Evolutionary conservation across 257 asterid genomes (phyloP), one percentile per base, ranked within the genome.

Genomic region (Cynanchum wilfordii): DNA sequence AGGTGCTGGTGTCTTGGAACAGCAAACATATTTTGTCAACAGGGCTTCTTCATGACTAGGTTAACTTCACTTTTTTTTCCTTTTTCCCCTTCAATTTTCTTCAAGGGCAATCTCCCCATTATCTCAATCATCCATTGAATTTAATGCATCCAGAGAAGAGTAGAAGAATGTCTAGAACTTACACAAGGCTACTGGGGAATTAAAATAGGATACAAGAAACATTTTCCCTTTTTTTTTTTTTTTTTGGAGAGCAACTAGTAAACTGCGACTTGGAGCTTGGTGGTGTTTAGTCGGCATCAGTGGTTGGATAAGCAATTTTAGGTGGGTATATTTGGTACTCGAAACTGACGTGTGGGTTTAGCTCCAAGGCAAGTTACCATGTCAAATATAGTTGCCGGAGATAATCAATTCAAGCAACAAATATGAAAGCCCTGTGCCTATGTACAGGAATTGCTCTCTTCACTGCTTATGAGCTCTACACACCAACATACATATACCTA

Each of bases 211-310:
- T 13, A 58, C 2, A 0, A 58, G 65, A 57, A 57, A 10, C 27
- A 58, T 57, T 0, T 12, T 57, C 12, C 25, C 7, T 57, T 24
- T 57, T 2, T 49, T 49, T 16, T 49, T 10, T 49, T 49, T 10
- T 49, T 10, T 2, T 1, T 56, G 19, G 38, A 25, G 65, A 19
- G 66, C 42, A 59, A 52, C 19, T 19, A 52, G 55, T 15, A 50
- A 5, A 50, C 55, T 11, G 57, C 24, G n/a, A 52, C n/a, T 25
- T 58, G 7, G 64, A 58, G 64, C 38, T 25, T 58, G 68, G 68
- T 62, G 47, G 68, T 62, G 47, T 62, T 30, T 20, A 33, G 45
- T 62, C 68, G 25, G 68, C 25, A 62, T 62, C 68, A 60, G 66
- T 13, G 42, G 66, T 60, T 60, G 66, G 66, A 60, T 60, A 60